These are phyloP conservation scores for Kodamaea fukazawae DNA, from an alignment of 805 yeast species.

Conservation along the genomic window DNA sequence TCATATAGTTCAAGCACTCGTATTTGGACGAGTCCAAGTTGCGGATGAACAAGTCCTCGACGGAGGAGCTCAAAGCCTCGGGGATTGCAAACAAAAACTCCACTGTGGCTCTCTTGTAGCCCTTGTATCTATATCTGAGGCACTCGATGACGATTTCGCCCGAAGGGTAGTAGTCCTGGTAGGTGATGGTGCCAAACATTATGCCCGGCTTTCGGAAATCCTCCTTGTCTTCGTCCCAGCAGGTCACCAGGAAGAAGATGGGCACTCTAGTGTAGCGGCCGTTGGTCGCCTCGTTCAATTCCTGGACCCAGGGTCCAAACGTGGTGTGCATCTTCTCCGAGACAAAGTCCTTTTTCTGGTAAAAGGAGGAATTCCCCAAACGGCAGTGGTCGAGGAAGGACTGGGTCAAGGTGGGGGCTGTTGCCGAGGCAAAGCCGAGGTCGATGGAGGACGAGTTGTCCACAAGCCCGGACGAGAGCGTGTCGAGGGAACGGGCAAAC, in stretches of 20 bases:
- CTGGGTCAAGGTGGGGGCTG: neutral
- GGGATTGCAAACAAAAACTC: conserved; percentile 10
- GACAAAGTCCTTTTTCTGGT: conserved; percentile 6
- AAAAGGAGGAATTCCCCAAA: conserved; percentile 3
- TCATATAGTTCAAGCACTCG: conserved; percentile 5
- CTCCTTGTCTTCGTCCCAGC: conserved; percentile 2
- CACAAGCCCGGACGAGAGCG: no score
- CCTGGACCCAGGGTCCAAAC: conserved; percentile 12
- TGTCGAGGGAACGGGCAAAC: no score
- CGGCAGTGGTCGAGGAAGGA: conserved; percentile 1
- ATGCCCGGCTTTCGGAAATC: conserved; percentile 6
- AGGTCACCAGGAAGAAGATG: conserved; percentile 7
- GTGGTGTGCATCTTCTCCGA: conserved; percentile 8
- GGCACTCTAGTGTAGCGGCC: conserved; percentile 9
- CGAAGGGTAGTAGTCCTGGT: conserved; percentile 11
- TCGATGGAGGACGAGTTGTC: no score
- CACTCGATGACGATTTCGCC: conserved; percentile 12
- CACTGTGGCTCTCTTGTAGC: conserved; percentile 4
- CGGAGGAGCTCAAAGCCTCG: conserved; percentile 1
- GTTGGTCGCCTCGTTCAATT: conserved; percentile 4
- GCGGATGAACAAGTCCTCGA: conserved; percentile 7
- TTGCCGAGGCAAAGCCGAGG: neutral
- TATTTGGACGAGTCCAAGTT: conserved; percentile 4
- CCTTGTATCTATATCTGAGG: conserved; percentile 7
- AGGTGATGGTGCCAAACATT: conserved; percentile 9